phyloP scores from a whole-genome alignment of 495 filamentous ascomycete genomes.

The Xylona heveae region DNA sequence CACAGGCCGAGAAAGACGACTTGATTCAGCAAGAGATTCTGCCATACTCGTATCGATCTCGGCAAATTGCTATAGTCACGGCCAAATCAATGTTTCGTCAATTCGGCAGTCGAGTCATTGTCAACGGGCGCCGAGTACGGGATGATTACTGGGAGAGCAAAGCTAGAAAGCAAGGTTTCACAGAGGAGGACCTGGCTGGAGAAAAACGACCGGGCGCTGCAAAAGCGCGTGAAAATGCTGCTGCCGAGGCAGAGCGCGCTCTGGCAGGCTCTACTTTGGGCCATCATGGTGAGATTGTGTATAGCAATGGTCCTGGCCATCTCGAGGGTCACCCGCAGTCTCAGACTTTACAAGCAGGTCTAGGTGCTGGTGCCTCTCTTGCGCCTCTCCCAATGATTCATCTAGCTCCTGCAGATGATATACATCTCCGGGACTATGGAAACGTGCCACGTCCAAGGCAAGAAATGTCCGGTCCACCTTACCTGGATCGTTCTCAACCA shows the following conservation, averaged over 20 bases:
- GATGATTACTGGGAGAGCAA: conserved; percentile 99
- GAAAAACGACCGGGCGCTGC: conserved; percentile 89
- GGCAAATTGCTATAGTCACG: conserved; percentile 96
- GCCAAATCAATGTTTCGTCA: conserved; percentile 99
- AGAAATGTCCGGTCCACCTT: conserved; percentile 72
- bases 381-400: conserved; percentile 72
- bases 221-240: conserved; percentile 67
- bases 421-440: conserved; percentile 59
- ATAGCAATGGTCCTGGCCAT: conserved; percentile 36
- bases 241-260: conserved; percentile 25
- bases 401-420: conserved; percentile 55
- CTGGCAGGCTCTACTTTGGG: conserved; percentile 22
- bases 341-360: conserved; percentile 46
- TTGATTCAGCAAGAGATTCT: conserved; percentile 86
- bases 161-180: conserved; percentile 93
- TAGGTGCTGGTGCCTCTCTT: conserved; percentile 40
- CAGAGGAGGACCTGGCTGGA: conserved; percentile 86
- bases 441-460: conserved; percentile 70
- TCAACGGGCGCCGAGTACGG: conserved; percentile 70
- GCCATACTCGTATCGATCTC: conserved; percentile 91
- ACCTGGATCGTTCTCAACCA: conserved; percentile 67
- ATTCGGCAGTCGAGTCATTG: conserved; percentile 90
- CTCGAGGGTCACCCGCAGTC: conserved; percentile 44
- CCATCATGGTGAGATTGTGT: conserved; percentile 60
- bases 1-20: conserved; percentile 89